phyloP scores from a whole-genome alignment of 75 land plant genomes.

The Ceratopteris richardii region DNA sequence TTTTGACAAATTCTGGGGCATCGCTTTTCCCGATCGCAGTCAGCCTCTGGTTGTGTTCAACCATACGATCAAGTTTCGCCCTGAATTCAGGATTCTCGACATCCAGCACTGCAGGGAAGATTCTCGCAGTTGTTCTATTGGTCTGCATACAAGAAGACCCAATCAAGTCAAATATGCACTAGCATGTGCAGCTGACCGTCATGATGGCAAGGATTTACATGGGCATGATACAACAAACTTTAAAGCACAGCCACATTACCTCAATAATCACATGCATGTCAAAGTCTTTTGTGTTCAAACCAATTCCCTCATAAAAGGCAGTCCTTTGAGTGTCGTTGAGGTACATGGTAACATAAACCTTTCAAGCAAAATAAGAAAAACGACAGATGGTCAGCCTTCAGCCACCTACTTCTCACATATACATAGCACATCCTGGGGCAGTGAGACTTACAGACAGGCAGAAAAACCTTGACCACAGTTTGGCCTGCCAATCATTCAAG shows the following conservation, averaged over 20 bases:
- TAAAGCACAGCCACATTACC: slow-evolving; percentile 35
- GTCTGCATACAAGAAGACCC: slow-evolving; percentile 45
- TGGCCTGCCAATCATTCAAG: slow-evolving; percentile 96
- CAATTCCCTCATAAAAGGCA: slow-evolving; percentile 95
- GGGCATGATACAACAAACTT: no score
- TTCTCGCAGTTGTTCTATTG: slow-evolving; percentile 90
- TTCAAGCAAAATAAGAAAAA: slow-evolving; percentile 5
- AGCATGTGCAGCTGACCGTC: background rate
- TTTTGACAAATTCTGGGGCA: slow-evolving; percentile 69
- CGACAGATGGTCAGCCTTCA: background rate
- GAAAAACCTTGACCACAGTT: slow-evolving; percentile 94
- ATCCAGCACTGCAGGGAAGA: slow-evolving; percentile 92
- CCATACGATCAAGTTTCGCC: slow-evolving; percentile 82
- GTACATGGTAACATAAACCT: slow-evolving; percentile 99
- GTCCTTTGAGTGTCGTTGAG: slow-evolving; percentile 90
- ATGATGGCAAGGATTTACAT: background rate
- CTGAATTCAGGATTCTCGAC: slow-evolving; percentile 96
- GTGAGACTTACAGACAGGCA: slow-evolving; percentile 88
- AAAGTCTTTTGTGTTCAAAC: slow-evolving; percentile 87
- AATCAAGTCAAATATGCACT: background rate
- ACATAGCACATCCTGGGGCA: no score
- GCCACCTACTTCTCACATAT: no score
- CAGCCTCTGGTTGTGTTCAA: slow-evolving; percentile 62
- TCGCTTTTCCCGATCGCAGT: slow-evolving; percentile 51
- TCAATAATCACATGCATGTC: slow-evolving; percentile 99